These are phyloP conservation scores for Selaginella moellendorffii DNA, from an alignment of 75 land plant genomes.

Conservation along the genomic window DNA sequence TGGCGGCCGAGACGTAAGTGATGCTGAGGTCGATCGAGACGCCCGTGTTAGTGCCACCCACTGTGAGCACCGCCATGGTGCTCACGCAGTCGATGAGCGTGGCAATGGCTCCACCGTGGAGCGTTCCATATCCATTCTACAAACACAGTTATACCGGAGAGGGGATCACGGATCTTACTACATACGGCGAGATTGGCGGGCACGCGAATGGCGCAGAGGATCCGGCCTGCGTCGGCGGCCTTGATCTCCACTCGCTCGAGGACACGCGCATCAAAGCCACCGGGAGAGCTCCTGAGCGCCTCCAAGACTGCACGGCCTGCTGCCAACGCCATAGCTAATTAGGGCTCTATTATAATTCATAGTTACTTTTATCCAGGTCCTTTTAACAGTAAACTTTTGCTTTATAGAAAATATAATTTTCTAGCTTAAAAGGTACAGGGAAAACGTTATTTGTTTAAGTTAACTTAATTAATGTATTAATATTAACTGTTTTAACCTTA, in stretches of 20 bases:
- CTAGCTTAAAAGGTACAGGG: too few species aligned
- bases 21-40: not conserved
- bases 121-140: not conserved
- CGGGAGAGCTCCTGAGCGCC: too few species aligned
- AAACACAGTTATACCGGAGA: not conserved
- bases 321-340: too few species aligned
- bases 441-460: too few species aligned
- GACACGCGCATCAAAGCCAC: not conserved
- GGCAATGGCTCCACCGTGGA: not conserved
- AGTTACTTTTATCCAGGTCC: too few species aligned
- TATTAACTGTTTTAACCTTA: too few species aligned
- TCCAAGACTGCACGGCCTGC: too few species aligned
- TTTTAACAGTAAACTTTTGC: too few species aligned
- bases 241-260: not conserved
- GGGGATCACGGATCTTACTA: not conserved
- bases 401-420: too few species aligned
- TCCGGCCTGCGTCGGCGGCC: not conserved
- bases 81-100: not conserved
- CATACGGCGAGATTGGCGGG: not conserved
- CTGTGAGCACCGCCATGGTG: not conserved
- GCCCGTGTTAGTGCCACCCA: not conserved
- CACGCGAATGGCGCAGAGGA: not conserved
- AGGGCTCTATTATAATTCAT: too few species aligned
- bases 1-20: not conserved
- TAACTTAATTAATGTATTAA: too few species aligned